Evolutionary conservation across 352 stramenopile genomes (phyloP).

Genomic region (Pythium guiyangense): DNA sequence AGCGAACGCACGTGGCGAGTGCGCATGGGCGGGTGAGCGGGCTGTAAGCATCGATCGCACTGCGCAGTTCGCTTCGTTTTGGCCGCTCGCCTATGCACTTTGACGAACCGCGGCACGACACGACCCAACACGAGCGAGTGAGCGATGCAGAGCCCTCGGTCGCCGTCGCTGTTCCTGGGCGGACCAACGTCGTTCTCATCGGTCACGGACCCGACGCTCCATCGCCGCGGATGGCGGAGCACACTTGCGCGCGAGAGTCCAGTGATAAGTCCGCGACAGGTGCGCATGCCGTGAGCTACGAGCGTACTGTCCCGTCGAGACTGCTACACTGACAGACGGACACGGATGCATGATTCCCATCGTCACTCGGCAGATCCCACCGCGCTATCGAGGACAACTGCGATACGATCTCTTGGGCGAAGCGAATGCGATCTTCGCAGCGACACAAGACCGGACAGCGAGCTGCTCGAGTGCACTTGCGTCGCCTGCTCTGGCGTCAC

Average conservation of each 20-base stretch:
- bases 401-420: slow-evolving; percentile 26
- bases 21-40: no score
- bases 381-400: slow-evolving; percentile 29
- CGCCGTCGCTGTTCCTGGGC: slow-evolving; percentile 2
- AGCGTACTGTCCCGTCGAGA: neutral
- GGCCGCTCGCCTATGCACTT: no score
- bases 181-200: slow-evolving; percentile 37
- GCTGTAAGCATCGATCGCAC: no score
- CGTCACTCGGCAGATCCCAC: slow-evolving; percentile 25
- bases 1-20: no score
- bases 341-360: neutral
- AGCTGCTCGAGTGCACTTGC: neutral
- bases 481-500: neutral
- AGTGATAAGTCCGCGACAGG: slow-evolving; percentile 25
- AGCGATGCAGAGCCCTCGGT: slow-evolving; percentile 7
- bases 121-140: neutral
- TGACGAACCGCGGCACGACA: no score
- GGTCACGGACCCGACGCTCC: slow-evolving; percentile 50
- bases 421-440: slow-evolving; percentile 2
- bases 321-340: no score
- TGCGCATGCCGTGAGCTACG: slow-evolving; percentile 7
- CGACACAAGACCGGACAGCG: neutral
- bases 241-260: slow-evolving; percentile 21
- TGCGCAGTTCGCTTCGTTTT: no score
- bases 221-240: slow-evolving; percentile 48